Conservation (phyloP, 1,284 basidiomycete species). For the Singerocomus inundabilis region DNA sequence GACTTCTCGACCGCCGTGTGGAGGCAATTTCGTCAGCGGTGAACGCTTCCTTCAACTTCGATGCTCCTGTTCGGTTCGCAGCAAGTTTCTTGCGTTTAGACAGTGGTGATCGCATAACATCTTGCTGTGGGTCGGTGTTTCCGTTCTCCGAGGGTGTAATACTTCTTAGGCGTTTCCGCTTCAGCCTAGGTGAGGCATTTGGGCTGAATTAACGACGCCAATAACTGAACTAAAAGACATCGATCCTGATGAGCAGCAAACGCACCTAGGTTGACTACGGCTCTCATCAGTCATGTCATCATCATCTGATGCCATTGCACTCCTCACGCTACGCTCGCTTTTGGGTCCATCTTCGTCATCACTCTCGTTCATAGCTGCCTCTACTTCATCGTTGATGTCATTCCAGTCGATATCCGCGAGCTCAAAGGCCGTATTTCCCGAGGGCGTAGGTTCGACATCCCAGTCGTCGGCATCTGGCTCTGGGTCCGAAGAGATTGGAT, state of each 20-base stretch:
- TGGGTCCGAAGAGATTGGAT: constrained; percentile 63
- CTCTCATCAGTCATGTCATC: constrained; percentile 30
- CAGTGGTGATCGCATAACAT: constrained; percentile 59
- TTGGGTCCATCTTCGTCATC: constrained; percentile 47
- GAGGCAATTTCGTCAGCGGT: constrained; percentile 54
- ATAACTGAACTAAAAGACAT: constrained; percentile 4
- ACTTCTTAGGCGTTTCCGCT: constrained; percentile 69
- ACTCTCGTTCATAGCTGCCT: constrained; percentile 80
- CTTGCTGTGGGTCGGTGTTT: constrained; percentile 37
- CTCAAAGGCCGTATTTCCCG: constrained; percentile 39
- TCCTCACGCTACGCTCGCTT: constrained; percentile 36
- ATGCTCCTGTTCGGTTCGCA: constrained; percentile 58
- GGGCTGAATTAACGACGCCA: constrained; percentile 35
- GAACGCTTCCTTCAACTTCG: constrained; percentile 65
- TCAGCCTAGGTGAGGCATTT: constrained; percentile 46
- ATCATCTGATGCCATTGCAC: constrained; percentile 34
- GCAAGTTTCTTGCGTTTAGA: constrained; percentile 75
- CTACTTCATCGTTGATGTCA: constrained; percentile 83
- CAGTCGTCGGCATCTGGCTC: constrained; percentile 65
- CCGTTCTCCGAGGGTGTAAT: constrained; percentile 62
- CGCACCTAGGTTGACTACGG: constrained; percentile 31
- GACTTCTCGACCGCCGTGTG: constrained; percentile 32
- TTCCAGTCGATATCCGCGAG: constrained; percentile 69
- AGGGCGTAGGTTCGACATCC: constrained; percentile 47
- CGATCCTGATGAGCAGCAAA: constrained; percentile 3